phyloP scores from a whole-genome alignment of 306 rosid genomes.

The Vicia sativa region DNA sequence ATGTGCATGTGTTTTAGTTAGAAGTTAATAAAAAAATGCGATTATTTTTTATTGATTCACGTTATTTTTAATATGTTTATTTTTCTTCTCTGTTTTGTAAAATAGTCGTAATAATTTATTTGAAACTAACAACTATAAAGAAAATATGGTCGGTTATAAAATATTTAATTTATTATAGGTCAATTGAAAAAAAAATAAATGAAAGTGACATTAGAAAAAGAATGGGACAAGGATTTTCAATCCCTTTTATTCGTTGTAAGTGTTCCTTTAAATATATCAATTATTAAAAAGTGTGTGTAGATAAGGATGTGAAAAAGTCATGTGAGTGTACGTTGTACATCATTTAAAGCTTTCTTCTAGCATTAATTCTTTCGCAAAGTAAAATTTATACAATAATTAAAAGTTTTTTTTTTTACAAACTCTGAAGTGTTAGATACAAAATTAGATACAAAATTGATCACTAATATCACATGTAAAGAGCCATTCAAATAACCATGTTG shows the following conservation, averaged over 20 bases:
- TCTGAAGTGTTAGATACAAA: background rate
- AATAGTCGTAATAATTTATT: background rate
- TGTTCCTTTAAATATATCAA: conserved; percentile 2
- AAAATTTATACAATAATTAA: background rate
- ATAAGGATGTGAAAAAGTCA: background rate
- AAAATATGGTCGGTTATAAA: background rate
- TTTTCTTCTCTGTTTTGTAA: background rate
- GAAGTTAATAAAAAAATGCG: background rate
- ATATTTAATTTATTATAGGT: background rate
- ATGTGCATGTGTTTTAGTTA: no score
- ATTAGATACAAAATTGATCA: background rate
- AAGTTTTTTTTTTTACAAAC: no score
- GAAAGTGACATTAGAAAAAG: conserved; percentile 23
- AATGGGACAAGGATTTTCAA: background rate
- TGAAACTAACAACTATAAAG: background rate
- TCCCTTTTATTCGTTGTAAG: conserved; percentile 11
- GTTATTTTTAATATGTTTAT: background rate
- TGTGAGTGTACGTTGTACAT: background rate
- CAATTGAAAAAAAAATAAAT: background rate
- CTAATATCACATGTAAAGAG: background rate
- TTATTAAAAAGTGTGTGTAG: conserved; percentile 3
- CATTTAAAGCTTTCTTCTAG: background rate
- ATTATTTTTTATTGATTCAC: background rate
- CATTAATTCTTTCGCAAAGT: background rate
- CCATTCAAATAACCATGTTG: conserved; percentile 1